Evolutionary conservation across 768 basidiomycete genomes (phyloP).

Genomic region (Rhizopogon sp.): DNA sequence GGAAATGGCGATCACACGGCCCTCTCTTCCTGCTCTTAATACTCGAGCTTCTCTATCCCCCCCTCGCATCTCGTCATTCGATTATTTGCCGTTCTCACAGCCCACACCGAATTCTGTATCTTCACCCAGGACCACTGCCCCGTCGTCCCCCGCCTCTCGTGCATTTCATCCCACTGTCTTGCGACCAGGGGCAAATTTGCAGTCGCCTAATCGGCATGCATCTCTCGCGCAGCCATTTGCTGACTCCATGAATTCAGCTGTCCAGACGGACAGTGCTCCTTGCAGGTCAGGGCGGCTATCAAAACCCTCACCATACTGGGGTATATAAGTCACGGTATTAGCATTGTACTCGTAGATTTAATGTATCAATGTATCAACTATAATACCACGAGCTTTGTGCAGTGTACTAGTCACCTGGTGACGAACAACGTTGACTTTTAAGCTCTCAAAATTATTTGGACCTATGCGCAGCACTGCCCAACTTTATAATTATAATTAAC

Average conservation of each 20-base stretch:
- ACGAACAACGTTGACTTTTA: neutral
- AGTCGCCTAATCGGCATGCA: neutral
- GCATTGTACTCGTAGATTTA: neutral
- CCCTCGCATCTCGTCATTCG: neutral
- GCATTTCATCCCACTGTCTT: neutral
- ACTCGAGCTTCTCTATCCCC: neutral
- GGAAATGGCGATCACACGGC: slow-evolving; percentile 9
- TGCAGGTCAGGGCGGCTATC: slow-evolving; percentile 18
- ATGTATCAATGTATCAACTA: neutral
- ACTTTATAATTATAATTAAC: neutral
- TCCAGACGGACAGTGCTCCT: slow-evolving; percentile 2
- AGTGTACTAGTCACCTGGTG: neutral
- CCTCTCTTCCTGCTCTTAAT: neutral
- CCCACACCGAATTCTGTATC: neutral
- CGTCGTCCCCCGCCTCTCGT: neutral
- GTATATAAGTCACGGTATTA: slow-evolving; percentile 4
- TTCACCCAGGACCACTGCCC: neutral
- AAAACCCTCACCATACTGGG: slow-evolving; percentile 17
- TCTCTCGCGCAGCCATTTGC: neutral
- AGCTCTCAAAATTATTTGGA: neutral
- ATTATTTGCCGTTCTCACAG: neutral
- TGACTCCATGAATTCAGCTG: neutral
- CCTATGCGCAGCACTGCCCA: neutral
- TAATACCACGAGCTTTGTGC: neutral
- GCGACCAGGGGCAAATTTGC: neutral